Base-by-base conservation (phyloP, 352 stramenopile species). In the Phytophthora brassicae region DNA sequence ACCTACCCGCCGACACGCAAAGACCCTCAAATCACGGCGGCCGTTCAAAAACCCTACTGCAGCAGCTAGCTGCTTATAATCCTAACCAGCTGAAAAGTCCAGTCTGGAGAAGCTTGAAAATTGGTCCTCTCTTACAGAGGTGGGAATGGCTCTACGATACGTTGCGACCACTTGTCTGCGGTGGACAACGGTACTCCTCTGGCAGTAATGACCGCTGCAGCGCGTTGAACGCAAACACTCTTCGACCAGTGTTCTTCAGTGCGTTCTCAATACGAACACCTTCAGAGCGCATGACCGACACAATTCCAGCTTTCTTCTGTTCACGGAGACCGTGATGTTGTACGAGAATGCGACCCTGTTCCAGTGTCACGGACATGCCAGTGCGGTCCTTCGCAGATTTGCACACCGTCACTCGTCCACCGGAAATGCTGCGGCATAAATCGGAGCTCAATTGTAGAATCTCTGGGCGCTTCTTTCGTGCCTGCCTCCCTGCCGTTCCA, bases 361-460 rank as follows among this genome's bases (percentile, higher is more conserved):
- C 97, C 39, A 98, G 89, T 35, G 95, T 99, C 36, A 98, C 89
- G 9, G 97, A 97, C 96, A 99, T 99, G 5, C 93, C 95, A 33
- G 96, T 99, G 39, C 96, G 89, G 72, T 99, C 96, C 74, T 99
- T 99, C n/a, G 95, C 96, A 38, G 82, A 97, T 64, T 99, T 99
- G 66, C 96, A 99, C 68, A 98, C 98, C 0, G 97, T 97, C 42
- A 97, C 83, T 38, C 91, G 89, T 3, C 93, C 94, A 20, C 84
- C 95, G 9, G 88, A 79, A 29, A 99, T 77, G 28, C 72, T 56
- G 7, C 86, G 84, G 61, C 84, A 92, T 29, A 94, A 64, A 50
- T 94, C 86, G 2, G 86, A 92, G 60, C 78, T 90, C 56, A 94
- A 57, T 59, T 92, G 84, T n/a, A 94, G 48, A 44, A 94, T 94